Percentiles rank a stretch among this genome's conserved stretches.
These are phyloP conservation scores for Cutaneotrichosporon sp. DNA, from an alignment of 1,284 basidiomycete species.

Conservation along the genomic window DNA sequence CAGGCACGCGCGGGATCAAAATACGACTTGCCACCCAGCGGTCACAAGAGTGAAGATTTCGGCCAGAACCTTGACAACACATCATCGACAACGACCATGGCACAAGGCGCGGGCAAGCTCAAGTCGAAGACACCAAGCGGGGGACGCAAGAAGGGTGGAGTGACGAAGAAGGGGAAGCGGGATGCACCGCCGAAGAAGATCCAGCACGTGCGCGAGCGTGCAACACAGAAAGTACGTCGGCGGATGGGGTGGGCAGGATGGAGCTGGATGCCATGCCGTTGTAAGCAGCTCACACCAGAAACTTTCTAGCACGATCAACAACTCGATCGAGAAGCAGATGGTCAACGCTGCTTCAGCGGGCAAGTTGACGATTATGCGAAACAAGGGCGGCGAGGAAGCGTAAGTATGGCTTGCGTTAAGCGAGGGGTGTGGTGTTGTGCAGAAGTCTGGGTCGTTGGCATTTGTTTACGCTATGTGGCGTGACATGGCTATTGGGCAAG, in stretches of 20 bases:
- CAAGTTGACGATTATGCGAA: slow-evolving; percentile 78
- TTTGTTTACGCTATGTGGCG: no score
- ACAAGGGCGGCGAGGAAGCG: slow-evolving; percentile 28
- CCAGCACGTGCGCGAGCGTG: slow-evolving; percentile 29
- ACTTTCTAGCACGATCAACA: slow-evolving; percentile 80
- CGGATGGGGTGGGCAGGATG: no score
- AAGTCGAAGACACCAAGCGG: slow-evolving; percentile 33
- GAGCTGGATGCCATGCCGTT: no score
- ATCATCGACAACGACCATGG: slow-evolving; percentile 25
- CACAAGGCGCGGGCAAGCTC: slow-evolving; percentile 41
- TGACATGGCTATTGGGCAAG: no score
- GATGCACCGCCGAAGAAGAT: slow-evolving; percentile 41
- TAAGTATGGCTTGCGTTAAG: no score
- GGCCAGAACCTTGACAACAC: not conserved
- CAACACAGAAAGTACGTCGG: slow-evolving; percentile 38
- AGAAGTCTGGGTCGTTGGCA: no score
- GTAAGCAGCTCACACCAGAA: slow-evolving; percentile 56
- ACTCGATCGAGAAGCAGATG: slow-evolving; percentile 83
- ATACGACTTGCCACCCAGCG: slow-evolving; percentile 18
- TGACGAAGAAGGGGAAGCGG: slow-evolving; percentile 38
- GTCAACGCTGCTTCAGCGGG: slow-evolving; percentile 71
- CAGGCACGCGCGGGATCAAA: slow-evolving; percentile 13
- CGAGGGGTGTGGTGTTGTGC: no score
- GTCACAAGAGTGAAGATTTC: not conserved
- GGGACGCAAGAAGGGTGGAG: slow-evolving; percentile 38